Base-by-base conservation (phyloP, 2,329 filamentous ascomycete genomes). In the Verticillium dahliae region DNA sequence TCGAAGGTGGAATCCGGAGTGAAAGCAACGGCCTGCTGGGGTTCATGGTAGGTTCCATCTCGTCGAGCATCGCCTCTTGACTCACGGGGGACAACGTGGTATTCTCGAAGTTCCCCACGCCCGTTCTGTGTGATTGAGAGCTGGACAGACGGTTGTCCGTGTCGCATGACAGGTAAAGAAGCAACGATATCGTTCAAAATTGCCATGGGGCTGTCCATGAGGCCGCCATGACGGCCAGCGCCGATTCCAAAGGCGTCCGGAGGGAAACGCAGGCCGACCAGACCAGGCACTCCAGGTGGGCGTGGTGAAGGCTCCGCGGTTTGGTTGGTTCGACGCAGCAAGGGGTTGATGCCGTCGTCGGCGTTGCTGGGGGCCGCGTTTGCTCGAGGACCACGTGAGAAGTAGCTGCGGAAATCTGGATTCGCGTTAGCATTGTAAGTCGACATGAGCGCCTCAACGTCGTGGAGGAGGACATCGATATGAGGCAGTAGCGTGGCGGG, bases 301-400 rank as follows among this genome's bases (percentile, higher is more conserved):
- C 83, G 83, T 59, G 83, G 79, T 9, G 80, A 69, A 38, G 70
- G 70, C 18, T 86, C 81, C 61, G 77, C 76, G 31, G 71, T 73
- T 33, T 75, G 69, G 27, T 78, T 76, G 57, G 71, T 74, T 56
- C 91, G 88, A 66, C 92, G 89, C 60, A 98, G 85, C 13, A 98
- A 81, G 54, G 94, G 94, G 70, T 98, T 97, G 27, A 87, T 82
- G 3, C 92, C 92, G 71, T 97, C 93, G 66, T 97, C 92, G 38
- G 84, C 81, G 34, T 81, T 81, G 61, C 84, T 81, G 59, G 84
- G 76, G 37, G 83, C 78, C 22, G 76, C 78, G 56, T 80, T 80
- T 60, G 82, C 74, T 61, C 85, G 80, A 67, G 86, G 82, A 63
- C 80, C 76, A 66, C 84, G 74, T 27, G 75, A 75, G 79, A 75